Conservation (phyloP, 2,329 filamentous ascomycete genomes). For the Colletotrichum sojae region DNA sequence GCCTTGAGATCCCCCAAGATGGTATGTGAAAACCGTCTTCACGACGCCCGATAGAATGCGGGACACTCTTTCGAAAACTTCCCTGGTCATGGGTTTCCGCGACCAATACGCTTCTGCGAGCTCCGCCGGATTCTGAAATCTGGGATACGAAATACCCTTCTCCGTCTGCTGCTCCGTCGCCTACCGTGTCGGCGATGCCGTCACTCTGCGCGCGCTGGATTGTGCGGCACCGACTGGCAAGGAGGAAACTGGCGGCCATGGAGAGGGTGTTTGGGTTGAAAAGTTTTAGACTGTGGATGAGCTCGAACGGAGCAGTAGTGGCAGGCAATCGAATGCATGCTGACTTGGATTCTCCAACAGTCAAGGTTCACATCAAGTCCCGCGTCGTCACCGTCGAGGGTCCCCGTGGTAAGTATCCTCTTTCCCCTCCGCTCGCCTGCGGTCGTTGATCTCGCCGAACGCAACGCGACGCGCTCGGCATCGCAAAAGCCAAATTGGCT, state of each 20-base stretch:
- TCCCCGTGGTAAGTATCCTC: conserved; percentile 80
- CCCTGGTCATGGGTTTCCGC: conserved; percentile 4
- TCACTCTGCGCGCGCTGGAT: neutral
- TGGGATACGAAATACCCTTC: conserved; percentile 34
- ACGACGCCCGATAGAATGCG: conserved; percentile 16
- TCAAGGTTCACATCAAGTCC: conserved; percentile 98
- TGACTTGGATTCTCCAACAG: conserved; percentile 67
- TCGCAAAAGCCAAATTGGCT: conserved; percentile 34
- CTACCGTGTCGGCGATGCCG: conserved; percentile 1
- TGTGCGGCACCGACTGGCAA: neutral
- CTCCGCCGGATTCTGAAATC: conserved; percentile 40
- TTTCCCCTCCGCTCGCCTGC: neutral
- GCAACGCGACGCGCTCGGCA: conserved; percentile 19
- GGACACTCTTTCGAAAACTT: neutral
- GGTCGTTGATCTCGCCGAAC: neutral
- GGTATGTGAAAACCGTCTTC: conserved; percentile 74
- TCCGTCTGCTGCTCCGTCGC: neutral
- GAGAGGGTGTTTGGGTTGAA: conserved; percentile 40
- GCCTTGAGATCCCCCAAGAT: conserved; percentile 94
- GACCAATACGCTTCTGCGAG: conserved; percentile 34
- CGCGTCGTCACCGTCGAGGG: conserved; percentile 97
- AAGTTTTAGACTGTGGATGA: conserved; percentile 44
- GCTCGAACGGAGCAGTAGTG: conserved; percentile 45
- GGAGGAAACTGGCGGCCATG: conserved; percentile 19
- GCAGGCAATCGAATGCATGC: conserved; percentile 46